phyloP scores from a whole-genome alignment of 495 filamentous ascomycete genomes.

The Penicillium chermesinum region DNA sequence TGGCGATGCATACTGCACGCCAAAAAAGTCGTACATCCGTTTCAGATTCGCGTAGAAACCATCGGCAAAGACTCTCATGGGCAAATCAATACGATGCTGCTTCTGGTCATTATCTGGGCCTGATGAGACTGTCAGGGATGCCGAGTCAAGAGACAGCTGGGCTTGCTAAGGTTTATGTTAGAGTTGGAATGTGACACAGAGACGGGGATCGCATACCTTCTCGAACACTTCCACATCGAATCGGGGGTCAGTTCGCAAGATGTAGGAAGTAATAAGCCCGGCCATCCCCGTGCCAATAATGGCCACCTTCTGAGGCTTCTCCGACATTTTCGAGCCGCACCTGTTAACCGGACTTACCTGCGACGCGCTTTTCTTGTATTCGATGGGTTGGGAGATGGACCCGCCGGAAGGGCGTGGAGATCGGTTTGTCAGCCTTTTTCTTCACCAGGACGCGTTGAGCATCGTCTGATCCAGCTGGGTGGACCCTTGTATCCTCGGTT shows the following conservation, averaged over 20 bases:
- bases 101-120: conserved; percentile 17
- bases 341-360: not conserved
- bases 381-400: too few species aligned
- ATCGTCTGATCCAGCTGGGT: too few species aligned
- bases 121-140: conserved; percentile 12
- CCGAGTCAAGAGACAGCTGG: conserved; percentile 24
- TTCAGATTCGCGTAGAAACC: conserved; percentile 51
- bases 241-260: conserved; percentile 40
- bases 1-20: conserved; percentile 37
- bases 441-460: too few species aligned
- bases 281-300: conserved; percentile 54
- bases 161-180: conserved; percentile 13
- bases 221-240: conserved; percentile 47
- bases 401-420: too few species aligned
- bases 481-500: too few species aligned
- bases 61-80: conserved; percentile 52
- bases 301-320: conserved; percentile 30
- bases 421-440: too few species aligned
- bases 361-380: too few species aligned
- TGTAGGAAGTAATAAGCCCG: conserved; percentile 46
- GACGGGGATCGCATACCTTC: conserved; percentile 24
- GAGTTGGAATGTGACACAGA: not conserved
- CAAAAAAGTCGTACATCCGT: conserved; percentile 50
- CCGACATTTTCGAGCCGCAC: not conserved
- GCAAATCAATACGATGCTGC: conserved; percentile 38